Evolutionary conservation across 345 rosid species (phyloP), one percentile per base, ranked within the genome.

Genomic region (Eucalyptus erythrocorys): DNA sequence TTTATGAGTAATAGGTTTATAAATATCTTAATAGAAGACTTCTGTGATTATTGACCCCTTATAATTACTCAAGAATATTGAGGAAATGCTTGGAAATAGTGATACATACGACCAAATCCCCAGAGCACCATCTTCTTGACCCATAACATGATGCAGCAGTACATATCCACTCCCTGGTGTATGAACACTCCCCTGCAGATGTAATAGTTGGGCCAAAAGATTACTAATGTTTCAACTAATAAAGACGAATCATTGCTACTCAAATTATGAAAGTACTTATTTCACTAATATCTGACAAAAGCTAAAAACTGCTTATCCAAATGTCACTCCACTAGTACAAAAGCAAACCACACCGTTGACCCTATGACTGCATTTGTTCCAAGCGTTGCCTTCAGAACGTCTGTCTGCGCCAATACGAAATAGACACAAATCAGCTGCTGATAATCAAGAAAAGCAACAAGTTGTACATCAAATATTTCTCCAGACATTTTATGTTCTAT

Each of bases 131-230:
- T 95, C 94, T 86, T 96, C 93, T 93, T 95, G 98, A 88, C 99
- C 99, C 98, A 96, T 95, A 91, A 96, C 96, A 92, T 96, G 97
- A 94, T 96, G 98, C 86, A 95, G 94, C 92, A 96, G 92, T 87
- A 95, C 98, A 92, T 97, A 97, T 91, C 98, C 98, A 93, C 98
- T 96, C 88, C 98, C 99, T 42, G 98, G 97, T 86, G 97, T 94
- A 88, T 90, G 92, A 50, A 94, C 91, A 87, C 97, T 93, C 53
- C 92, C 98, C 98, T 97, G 92, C 88, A 87, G 48, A 64, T 88
- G 8, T 91, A 86, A 59, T 34, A 19, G 22, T 19, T 45, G 48
- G 49, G 53, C 47, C 85, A 86, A 64, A 61, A 6, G 26, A 76
- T 21, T 40, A 76, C 30, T 21, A 40, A 21, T 11, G 47, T 76